phyloP scores from a whole-genome alignment of 176 grass and related monocot genomes.

The Paspalum notatum region DNA sequence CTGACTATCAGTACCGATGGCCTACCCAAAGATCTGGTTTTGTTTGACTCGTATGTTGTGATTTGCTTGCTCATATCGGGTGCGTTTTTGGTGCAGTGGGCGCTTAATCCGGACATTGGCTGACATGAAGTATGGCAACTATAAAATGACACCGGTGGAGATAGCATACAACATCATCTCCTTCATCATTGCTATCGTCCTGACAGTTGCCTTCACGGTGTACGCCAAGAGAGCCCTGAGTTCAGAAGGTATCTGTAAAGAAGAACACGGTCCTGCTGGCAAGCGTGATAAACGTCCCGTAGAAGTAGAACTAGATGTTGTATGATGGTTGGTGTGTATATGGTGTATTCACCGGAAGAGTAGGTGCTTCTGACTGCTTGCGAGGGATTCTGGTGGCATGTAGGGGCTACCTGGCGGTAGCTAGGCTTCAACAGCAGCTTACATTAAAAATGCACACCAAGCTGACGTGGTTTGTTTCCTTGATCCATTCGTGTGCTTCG shows the following conservation, averaged over 20 bases:
- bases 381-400: not conserved
- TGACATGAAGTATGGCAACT: slow-evolving; percentile 84
- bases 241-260: slow-evolving; percentile 38
- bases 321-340: slow-evolving; percentile 33
- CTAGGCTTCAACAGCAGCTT: not conserved
- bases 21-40: not conserved
- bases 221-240: slow-evolving; percentile 79
- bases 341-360: not conserved
- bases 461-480: slow-evolving; percentile 24
- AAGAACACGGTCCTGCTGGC: not conserved
- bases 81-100: slow-evolving; percentile 62
- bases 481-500: slow-evolving; percentile 13
- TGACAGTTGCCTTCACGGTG: slow-evolving; percentile 77
- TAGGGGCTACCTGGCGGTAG: not conserved
- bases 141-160: slow-evolving; percentile 84
- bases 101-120: slow-evolving; percentile 82
- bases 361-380: slow-evolving; percentile 2
- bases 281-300: slow-evolving; percentile 10
- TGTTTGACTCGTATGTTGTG: not conserved
- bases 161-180: slow-evolving; percentile 86
- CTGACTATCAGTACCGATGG: too few relatives aligned
- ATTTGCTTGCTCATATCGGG: slow-evolving; percentile 34
- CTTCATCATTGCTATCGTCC: slow-evolving; percentile 57
- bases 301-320: slow-evolving; percentile 29
- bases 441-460: not conserved